phyloP scores from a whole-genome alignment of 495 filamentous ascomycete genomes.

The Penicillium nucicola region DNA sequence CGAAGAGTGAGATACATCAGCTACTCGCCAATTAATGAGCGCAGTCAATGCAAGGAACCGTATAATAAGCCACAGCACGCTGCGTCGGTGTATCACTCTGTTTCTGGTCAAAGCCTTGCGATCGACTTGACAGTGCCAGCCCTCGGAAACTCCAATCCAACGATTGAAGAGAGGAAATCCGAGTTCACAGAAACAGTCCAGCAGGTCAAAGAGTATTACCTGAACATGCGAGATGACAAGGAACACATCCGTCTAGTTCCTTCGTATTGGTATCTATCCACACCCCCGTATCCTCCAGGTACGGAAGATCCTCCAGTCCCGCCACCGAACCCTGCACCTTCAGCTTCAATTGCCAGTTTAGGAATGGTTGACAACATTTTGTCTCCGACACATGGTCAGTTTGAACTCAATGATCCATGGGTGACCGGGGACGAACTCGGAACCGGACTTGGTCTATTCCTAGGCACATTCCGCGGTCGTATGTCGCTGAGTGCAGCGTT shows the following conservation, averaged over 20 bases:
- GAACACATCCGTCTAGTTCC: slow-evolving; percentile 24
- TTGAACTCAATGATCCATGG: slow-evolving; percentile 35
- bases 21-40: slow-evolving; percentile 25
- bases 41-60: slow-evolving; percentile 14
- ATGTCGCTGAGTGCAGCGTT: slow-evolving; percentile 34
- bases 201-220: slow-evolving; percentile 25
- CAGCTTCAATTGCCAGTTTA: slow-evolving; percentile 17
- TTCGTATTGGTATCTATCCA: slow-evolving; percentile 23
- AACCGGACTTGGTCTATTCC: slow-evolving; percentile 35
- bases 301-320: slow-evolving; percentile 23
- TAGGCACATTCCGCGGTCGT: slow-evolving; percentile 32
- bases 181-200: slow-evolving; percentile 10
- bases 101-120: slow-evolving; percentile 18
- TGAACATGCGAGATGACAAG: slow-evolving; percentile 18
- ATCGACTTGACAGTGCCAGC: slow-evolving; percentile 20
- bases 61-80: slow-evolving; percentile 19
- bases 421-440: slow-evolving; percentile 38
- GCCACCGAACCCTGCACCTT: slow-evolving; percentile 21
- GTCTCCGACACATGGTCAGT: slow-evolving; percentile 13
- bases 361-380: slow-evolving; percentile 27
- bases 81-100: slow-evolving; percentile 25
- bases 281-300: slow-evolving; percentile 16
- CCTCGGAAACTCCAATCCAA: neutral
- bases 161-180: neutral
- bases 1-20: slow-evolving; percentile 22